Conservation (phyloP, 192 early-diverging fungal genomes). For the Geranomyces variabilis region DNA sequence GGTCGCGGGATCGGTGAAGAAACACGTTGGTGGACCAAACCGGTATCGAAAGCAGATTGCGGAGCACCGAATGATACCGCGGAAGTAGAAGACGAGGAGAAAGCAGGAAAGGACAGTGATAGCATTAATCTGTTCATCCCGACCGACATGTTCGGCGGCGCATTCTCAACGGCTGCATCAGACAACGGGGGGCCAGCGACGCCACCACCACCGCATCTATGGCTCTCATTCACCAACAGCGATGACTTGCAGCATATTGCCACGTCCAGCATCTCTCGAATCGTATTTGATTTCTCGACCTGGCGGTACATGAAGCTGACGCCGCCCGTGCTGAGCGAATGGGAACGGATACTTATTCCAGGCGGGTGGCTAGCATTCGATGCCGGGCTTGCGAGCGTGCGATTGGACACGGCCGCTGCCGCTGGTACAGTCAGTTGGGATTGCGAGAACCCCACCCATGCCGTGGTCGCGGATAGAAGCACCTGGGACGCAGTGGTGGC, state of each 20-base stretch:
- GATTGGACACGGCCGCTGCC: not conserved
- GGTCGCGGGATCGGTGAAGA: conserved; percentile 12
- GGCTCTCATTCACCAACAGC: conserved; percentile 39
- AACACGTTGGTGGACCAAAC: conserved; percentile 13
- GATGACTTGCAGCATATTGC: conserved; percentile 29
- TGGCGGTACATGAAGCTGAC: conserved; percentile 43
- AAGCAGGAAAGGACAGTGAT: too few species aligned
- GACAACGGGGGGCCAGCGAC: not conserved
- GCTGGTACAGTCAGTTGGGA: not conserved
- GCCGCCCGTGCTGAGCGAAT: not conserved
- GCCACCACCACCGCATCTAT: conserved; percentile 26
- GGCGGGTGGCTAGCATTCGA: conserved; percentile 8
- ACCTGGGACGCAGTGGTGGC: not conserved
- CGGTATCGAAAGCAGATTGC: not conserved
- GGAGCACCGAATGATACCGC: not conserved
- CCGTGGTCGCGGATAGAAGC: not conserved
- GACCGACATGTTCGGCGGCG: conserved; percentile 42
- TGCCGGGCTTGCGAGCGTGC: conserved; percentile 7
- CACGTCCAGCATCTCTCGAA: not conserved
- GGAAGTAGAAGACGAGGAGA: too few species aligned
- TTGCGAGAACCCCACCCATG: conserved; percentile 10
- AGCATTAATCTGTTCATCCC: conserved; percentile 5
- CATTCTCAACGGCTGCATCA: conserved; percentile 19
- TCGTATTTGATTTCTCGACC: conserved; percentile 43
- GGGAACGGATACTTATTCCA: not conserved